Conservation (phyloP, 495 filamentous ascomycete genomes). For the Hypoxylon fragiforme region DNA sequence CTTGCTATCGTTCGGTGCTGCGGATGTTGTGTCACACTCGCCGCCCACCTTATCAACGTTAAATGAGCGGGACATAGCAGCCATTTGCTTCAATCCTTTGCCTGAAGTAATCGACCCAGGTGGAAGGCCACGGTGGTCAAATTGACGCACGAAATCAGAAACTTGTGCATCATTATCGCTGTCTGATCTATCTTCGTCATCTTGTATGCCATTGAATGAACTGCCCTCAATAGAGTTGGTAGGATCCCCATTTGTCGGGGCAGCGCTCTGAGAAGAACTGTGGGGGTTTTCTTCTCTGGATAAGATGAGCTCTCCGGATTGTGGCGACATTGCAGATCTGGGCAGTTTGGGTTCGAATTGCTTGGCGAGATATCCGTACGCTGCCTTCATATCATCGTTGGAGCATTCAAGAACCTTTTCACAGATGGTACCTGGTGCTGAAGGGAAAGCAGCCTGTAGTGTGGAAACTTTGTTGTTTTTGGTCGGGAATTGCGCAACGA, state of each 20-base stretch:
- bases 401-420: slow-evolving; percentile 30
- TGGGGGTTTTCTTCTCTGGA: neutral
- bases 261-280: neutral
- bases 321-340: slow-evolving; percentile 1
- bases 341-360: slow-evolving; percentile 16
- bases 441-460: slow-evolving; percentile 43
- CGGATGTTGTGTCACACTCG: slow-evolving; percentile 32
- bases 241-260: neutral
- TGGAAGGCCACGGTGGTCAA: slow-evolving; percentile 54
- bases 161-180: slow-evolving; percentile 39
- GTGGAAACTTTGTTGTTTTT: slow-evolving; percentile 34
- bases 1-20: slow-evolving; percentile 33
- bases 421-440: slow-evolving; percentile 30
- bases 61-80: slow-evolving; percentile 32
- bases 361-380: slow-evolving; percentile 17
- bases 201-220: neutral
- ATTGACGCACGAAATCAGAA: slow-evolving; percentile 41
- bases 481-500: slow-evolving; percentile 6
- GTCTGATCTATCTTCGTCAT: slow-evolving; percentile 10
- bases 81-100: slow-evolving; percentile 45
- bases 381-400: slow-evolving; percentile 20
- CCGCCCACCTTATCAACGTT: slow-evolving; percentile 29
- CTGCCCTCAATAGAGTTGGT: neutral
- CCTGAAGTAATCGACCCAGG: slow-evolving; percentile 52
- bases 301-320: neutral